Conservation (phyloP, 495 filamentous ascomycete species). For the Glutinoglossum americanum region DNA sequence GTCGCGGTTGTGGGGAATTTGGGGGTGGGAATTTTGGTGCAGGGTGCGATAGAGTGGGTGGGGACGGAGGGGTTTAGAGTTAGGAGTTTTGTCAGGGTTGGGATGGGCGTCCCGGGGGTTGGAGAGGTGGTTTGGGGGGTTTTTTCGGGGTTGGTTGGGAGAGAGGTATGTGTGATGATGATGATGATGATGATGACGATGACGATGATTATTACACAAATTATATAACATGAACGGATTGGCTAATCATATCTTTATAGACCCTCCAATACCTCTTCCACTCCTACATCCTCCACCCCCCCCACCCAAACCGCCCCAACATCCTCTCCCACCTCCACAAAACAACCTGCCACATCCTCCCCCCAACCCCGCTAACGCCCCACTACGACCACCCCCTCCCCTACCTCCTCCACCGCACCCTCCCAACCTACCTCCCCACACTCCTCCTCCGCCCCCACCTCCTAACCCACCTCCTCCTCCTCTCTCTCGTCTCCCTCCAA, state of each 20-base stretch:
- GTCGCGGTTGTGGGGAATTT: neutral
- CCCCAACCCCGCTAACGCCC: neutral
- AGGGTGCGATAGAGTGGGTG: neutral
- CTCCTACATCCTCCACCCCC: neutral
- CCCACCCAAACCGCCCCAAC: neutral
- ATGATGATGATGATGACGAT: too few relatives aligned
- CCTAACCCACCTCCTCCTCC: neutral
- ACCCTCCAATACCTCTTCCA: neutral
- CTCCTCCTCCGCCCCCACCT: neutral
- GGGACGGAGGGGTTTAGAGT: neutral
- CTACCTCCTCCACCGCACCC: neutral
- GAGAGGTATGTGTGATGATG: neutral
- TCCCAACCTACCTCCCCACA: neutral
- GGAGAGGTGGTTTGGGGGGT: neutral
- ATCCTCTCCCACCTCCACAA: neutral
- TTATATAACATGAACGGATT: too few relatives aligned
- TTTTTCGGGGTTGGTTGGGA: neutral
- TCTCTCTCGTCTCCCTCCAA: neutral
- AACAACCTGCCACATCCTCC: neutral
- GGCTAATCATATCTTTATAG: neutral
- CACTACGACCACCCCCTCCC: neutral
- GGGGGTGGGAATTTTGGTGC: neutral
- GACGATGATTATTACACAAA: too few relatives aligned
- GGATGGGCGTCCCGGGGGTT: neutral
- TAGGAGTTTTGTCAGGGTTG: neutral